Percentiles rank a stretch among this genome's conserved stretches.
These are phyloP conservation scores for Phytophthora pini DNA, from an alignment of 352 stramenopile species.

Conservation along the genomic window DNA sequence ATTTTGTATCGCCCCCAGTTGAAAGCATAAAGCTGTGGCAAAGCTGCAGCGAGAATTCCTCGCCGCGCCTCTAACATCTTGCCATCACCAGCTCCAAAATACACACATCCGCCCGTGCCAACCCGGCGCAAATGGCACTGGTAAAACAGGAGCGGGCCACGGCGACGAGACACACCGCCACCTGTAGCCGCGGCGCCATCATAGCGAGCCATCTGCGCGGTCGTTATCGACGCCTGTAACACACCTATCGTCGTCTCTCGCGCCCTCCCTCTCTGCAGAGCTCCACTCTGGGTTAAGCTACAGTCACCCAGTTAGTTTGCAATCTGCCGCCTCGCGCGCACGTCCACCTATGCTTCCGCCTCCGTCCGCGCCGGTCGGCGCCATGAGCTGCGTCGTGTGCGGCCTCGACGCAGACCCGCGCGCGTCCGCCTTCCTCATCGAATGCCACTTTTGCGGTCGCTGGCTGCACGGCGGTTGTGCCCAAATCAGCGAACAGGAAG, in stretches of 20 bases:
- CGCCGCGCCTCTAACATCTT: slow-evolving; percentile 6
- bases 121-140: background rate
- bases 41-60: background rate
- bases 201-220: slow-evolving; percentile 19
- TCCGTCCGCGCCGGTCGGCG: background rate
- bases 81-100: slow-evolving; percentile 5
- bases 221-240: slow-evolving; percentile 22
- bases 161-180: slow-evolving; percentile 12
- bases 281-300: slow-evolving; percentile 13
- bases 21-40: slow-evolving; percentile 1
- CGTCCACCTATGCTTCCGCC: slow-evolving; percentile 18
- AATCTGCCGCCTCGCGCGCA: slow-evolving; percentile 24
- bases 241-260: slow-evolving; percentile 20
- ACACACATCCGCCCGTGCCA: slow-evolving; percentile 21
- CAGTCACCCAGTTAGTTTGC: slow-evolving; percentile 15
- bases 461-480: slow-evolving; percentile 71
- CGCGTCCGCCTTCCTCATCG: slow-evolving; percentile 54
- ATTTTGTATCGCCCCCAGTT: slow-evolving; percentile 8
- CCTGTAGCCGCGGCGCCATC: slow-evolving; percentile 16
- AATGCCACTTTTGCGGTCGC: slow-evolving; percentile 71
- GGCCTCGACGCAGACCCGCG: slow-evolving; percentile 37
- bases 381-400: slow-evolving; percentile 33
- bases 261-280: slow-evolving; percentile 15
- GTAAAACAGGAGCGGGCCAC: slow-evolving; percentile 14
- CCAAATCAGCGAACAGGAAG: slow-evolving; percentile 61